Evolutionary conservation across 1,284 basidiomycete species (phyloP), one percentile per base, ranked within the genome.

Genomic region (Farysia itapuensis): DNA sequence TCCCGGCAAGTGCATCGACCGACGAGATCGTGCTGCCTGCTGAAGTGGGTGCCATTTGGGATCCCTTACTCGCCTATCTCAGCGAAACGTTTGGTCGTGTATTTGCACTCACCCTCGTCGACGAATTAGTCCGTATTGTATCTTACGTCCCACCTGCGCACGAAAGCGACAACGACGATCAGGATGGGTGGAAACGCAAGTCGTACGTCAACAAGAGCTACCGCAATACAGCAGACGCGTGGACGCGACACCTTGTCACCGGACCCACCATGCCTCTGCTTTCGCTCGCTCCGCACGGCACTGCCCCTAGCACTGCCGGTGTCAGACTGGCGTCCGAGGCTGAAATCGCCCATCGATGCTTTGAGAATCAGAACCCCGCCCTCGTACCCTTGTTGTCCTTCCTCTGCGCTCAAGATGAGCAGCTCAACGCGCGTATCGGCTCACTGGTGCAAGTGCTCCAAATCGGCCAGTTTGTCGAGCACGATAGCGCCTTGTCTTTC

Each of bases 221-320:
- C 31, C 41, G 48, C 28, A 35, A 41, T 9, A 57, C 53, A 9
- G 48, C 49, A 18, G 45, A 49, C 21, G 52, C 59, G 3, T 63
- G 59, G 59, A 23, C 57, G 4, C 45, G 48, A 3, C 38, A 50
- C 30, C 49, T 63, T 12, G 24, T 57, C 24, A 36, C 39, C 24
- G 34, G 22, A 13, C 34, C 34, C 8, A 9, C 34, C 6, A 12
- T 15, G 19, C 15, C 20, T 8, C 11, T 18, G 13, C 8, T 18
- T 11, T 22, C 34, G 6, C 9, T 22, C 9, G 30, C 30, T 9
- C 9, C 30, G 8, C 9, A 8, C 13, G 15, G 9, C 15, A n/a
- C n/a, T n/a, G 9, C 31, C 11, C 8, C 9, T 16, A 11, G 11
- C 31, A 33, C 31, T 33, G 34, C 18, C 11, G 34, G 18, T 9